Evolutionary conservation across 2,329 filamentous ascomycete genomes (phyloP), one percentile per base, ranked within the genome.

Genomic region (Fusarium falciforme): DNA sequence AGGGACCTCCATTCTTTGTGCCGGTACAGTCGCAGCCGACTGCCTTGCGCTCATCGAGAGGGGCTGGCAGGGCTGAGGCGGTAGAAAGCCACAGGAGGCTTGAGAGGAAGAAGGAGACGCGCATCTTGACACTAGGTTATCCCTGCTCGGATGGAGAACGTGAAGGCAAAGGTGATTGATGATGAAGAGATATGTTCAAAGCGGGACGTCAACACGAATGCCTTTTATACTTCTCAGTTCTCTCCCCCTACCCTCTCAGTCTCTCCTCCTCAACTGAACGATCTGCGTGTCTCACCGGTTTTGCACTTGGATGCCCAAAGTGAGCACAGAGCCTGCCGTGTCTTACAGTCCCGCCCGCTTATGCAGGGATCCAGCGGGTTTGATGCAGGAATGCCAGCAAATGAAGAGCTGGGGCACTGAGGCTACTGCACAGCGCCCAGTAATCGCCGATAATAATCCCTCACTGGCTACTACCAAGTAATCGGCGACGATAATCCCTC

Each of bases 21-120:
- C 78, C 77, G 4, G 65, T 60, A 44, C 78, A 79, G 36, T 78
- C 70, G 25, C 78, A 79, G 2, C 61, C 44, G 36, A 67, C 38
- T 17, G 49, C 61, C 33, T 67, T 66, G 40, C 31, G 49, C 5
- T 61, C 6, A 20, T 57, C 44, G 66, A 62, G 22, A 59, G 49
- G 4, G 72, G 74, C 2, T 54, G 49, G 49, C 11, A 75, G 16
- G 25, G 76, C 76, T 2, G 66, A 73, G 25, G 55, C 59, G 14
- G 72, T 35, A 17, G 71, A 74, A 33, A 71, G 55, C 68, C 69
- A 76, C 20, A 74, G 9, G 12, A 76, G 40, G 16, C 52, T 65
- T 0, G 66, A 68, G 4, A 78, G 29, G n/a, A 77, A 35, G 22
- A 74, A 29, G 5, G 75, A 71, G 17, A 38, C 22, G n/a, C 69